Conservation (phyloP, 2,329 filamentous ascomycete species). For the Stachybotrys chlorohalonatus region DNA sequence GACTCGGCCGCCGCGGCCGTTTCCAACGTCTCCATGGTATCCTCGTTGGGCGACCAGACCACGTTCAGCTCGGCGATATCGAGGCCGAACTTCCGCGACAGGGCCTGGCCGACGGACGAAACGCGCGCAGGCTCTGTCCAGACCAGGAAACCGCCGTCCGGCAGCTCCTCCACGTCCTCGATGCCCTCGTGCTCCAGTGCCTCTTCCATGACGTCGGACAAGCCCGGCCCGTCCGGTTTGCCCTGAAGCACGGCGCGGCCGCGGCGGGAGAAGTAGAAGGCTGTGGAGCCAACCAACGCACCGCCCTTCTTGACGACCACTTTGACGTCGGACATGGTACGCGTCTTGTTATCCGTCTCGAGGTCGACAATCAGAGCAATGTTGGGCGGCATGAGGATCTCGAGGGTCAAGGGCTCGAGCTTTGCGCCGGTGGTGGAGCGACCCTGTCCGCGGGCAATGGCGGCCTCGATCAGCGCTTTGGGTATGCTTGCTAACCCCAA, state of each 20-base stretch:
- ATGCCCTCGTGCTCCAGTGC: constrained; percentile 74
- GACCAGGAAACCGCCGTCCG: constrained; percentile 61
- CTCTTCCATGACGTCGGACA: constrained; percentile 70
- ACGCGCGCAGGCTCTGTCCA: constrained; percentile 26
- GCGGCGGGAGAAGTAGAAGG: constrained; percentile 76
- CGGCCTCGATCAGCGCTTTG: constrained; percentile 74
- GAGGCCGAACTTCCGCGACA: constrained; percentile 56
- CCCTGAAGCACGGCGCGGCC: constrained; percentile 64
- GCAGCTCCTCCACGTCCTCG: constrained; percentile 60
- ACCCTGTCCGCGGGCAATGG: constrained; percentile 83
- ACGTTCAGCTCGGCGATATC: constrained; percentile 70
- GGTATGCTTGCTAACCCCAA: constrained; percentile 56
- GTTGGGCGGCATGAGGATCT: constrained; percentile 69
- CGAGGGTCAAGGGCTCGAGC: constrained; percentile 70
- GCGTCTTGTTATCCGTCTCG: constrained; percentile 72
- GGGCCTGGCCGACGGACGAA: constrained; percentile 25
- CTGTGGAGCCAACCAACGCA: constrained; percentile 62
- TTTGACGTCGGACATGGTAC: constrained; percentile 66
- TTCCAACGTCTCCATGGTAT: constrained; percentile 60
- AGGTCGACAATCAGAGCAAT: constrained; percentile 76
- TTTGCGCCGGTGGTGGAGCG: constrained; percentile 63
- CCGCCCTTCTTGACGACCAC: constrained; percentile 61
- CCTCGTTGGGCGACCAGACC: constrained; percentile 74
- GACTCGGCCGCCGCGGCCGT: constrained; percentile 43
- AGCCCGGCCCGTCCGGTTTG: constrained; percentile 37